These are phyloP conservation scores for Myxozyma kluyveri DNA, from an alignment of 805 yeast genomes.

Conservation along the genomic window DNA sequence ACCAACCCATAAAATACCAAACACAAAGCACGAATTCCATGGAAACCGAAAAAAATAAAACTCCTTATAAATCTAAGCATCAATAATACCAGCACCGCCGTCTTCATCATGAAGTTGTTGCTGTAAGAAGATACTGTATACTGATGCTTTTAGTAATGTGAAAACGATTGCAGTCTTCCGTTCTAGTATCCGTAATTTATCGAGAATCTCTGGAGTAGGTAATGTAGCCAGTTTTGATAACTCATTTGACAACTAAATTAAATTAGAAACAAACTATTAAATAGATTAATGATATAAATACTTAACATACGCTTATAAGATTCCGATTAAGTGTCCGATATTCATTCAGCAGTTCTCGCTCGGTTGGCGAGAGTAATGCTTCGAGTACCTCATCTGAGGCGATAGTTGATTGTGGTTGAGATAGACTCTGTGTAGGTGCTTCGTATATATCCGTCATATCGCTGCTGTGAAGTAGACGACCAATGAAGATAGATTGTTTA, in stretches of 20 bases:
- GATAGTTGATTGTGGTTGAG: too few relatives aligned
- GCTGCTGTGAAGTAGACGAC: too few relatives aligned
- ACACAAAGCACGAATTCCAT: background rate
- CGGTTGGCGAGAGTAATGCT: constrained; percentile 17
- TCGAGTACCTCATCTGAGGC: background rate
- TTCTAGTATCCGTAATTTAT: constrained; percentile 58
- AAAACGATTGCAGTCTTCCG: constrained; percentile 62
- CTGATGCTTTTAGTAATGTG: constrained; percentile 67
- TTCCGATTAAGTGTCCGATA: constrained; percentile 14
- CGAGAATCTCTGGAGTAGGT: constrained; percentile 41
- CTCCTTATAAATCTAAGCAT: background rate
- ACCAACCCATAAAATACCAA: background rate
- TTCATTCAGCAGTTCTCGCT: constrained; percentile 22
- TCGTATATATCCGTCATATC: too few relatives aligned
- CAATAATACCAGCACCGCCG: constrained; percentile 3
- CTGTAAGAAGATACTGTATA: constrained; percentile 60
- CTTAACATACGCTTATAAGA: constrained; percentile 8
- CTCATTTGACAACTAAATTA: constrained; percentile 17
- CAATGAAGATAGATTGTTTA: too few relatives aligned
- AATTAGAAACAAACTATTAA: background rate
- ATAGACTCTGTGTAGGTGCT: too few relatives aligned
- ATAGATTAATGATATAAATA: background rate
- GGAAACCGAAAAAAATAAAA: background rate
- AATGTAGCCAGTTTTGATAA: constrained; percentile 17
- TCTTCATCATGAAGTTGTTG: constrained; percentile 36